phyloP scores from a whole-genome alignment of 1,284 basidiomycete species.

The Puccinia coronata region DNA sequence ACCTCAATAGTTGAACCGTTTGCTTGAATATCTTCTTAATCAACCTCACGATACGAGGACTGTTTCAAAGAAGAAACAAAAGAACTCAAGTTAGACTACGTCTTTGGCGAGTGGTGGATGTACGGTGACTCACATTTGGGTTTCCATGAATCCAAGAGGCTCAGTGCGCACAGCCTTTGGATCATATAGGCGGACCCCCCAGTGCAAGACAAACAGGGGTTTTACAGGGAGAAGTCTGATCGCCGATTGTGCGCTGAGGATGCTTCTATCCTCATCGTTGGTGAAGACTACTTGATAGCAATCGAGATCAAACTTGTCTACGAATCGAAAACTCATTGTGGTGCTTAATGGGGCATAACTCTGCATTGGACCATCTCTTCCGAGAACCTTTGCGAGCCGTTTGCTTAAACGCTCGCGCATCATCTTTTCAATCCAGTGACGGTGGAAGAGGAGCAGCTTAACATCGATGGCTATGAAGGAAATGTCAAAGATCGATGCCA shows the following conservation, averaged over 20 bases:
- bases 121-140: neutral
- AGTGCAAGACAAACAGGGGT: neutral
- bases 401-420: neutral
- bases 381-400: neutral
- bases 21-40: neutral
- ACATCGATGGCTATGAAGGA: constrained; percentile 5
- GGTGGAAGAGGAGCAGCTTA: neutral
- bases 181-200: neutral
- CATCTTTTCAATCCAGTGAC: neutral
- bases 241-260: neutral
- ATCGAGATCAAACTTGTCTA: neutral
- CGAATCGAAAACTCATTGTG: constrained; percentile 8
- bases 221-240: neutral
- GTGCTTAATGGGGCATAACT: neutral
- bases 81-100: neutral
- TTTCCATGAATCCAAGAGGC: neutral
- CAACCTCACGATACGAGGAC: neutral
- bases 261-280: neutral
- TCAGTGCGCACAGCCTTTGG: neutral
- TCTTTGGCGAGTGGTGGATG: neutral
- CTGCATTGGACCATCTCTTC: neutral
- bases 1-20: neutral
- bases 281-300: neutral
- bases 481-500: constrained; percentile 22
- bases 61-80: too few species aligned